Conservation (phyloP, 805 yeast genomes). For the Kregervanrija fluxuum region DNA sequence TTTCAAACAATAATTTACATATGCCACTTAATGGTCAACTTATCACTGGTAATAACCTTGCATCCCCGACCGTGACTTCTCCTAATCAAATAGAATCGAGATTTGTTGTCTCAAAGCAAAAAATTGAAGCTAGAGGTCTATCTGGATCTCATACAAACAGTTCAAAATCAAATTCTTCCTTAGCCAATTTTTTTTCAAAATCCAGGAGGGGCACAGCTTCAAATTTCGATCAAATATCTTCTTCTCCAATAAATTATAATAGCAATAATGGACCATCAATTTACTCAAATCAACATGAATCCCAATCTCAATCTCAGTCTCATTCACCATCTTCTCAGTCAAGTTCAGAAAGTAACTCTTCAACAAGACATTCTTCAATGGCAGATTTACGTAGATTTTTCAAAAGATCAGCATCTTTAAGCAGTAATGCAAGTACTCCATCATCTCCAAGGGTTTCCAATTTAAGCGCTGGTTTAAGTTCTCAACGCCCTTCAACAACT, state of each 20-base stretch:
- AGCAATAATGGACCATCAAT: neutral
- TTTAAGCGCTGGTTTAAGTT: slow-evolving; percentile 29
- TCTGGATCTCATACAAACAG: slow-evolving; percentile 12
- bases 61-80: slow-evolving; percentile 58
- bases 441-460: slow-evolving; percentile 27
- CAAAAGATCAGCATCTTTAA: slow-evolving; percentile 33
- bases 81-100: slow-evolving; percentile 71
- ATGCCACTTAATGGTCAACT: slow-evolving; percentile 53
- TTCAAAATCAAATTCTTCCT: slow-evolving; percentile 36
- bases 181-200: slow-evolving; percentile 43
- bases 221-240: slow-evolving; percentile 18
- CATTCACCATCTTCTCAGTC: slow-evolving; percentile 28
- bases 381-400: slow-evolving; percentile 71
- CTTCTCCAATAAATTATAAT: slow-evolving; percentile 20
- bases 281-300: slow-evolving; percentile 6
- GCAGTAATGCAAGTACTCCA: slow-evolving; percentile 11
- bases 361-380: slow-evolving; percentile 68
- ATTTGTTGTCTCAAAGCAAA: slow-evolving; percentile 75
- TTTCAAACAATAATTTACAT: slow-evolving; percentile 18
- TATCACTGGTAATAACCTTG: slow-evolving; percentile 56
- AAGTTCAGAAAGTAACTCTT: slow-evolving; percentile 21
- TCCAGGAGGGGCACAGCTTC: slow-evolving; percentile 33
- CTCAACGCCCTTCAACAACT: slow-evolving; percentile 16
- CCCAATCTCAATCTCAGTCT: slow-evolving; percentile 2
- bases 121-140: slow-evolving; percentile 41